Evolutionary conservation across 441 rosid species (phyloP).

Genomic region (Syzygium syzygioides): DNA sequence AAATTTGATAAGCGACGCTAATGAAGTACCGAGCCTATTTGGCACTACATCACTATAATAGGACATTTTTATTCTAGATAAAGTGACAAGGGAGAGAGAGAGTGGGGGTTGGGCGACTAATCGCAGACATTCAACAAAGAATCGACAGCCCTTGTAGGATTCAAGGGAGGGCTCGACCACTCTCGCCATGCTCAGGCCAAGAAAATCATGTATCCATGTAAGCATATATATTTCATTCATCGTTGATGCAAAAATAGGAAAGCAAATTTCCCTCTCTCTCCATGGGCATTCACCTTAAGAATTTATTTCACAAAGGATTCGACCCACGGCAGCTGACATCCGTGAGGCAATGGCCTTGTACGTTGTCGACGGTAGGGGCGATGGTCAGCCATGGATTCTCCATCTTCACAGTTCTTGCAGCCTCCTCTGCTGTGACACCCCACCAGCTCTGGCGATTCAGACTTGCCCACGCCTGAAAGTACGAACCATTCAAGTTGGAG

Average conservation of each 20-base stretch:
- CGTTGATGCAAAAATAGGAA: background rate
- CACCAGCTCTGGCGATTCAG: background rate
- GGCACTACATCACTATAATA: background rate
- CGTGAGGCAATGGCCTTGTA: background rate
- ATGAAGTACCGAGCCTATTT: background rate
- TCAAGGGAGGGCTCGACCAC: background rate
- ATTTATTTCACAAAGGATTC: background rate
- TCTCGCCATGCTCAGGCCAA: background rate
- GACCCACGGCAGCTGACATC: background rate
- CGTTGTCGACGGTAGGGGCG: background rate
- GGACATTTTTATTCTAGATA: background rate
- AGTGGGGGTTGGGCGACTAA: background rate
- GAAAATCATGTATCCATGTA: background rate
- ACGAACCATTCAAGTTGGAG: background rate
- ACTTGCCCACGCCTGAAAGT: background rate
- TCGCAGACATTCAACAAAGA: background rate
- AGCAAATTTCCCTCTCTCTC: background rate
- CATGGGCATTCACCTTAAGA: background rate
- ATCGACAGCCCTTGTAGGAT: background rate
- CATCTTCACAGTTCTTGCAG: too few relatives aligned
- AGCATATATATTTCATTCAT: background rate
- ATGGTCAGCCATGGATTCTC: background rate
- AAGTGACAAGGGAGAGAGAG: background rate
- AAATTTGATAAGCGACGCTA: background rate
- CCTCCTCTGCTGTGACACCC: too few relatives aligned